Evolutionary conservation across 352 stramenopile species (phyloP), one percentile per base, ranked within the genome.

Genomic region (Halophytophthora polymorphica): DNA sequence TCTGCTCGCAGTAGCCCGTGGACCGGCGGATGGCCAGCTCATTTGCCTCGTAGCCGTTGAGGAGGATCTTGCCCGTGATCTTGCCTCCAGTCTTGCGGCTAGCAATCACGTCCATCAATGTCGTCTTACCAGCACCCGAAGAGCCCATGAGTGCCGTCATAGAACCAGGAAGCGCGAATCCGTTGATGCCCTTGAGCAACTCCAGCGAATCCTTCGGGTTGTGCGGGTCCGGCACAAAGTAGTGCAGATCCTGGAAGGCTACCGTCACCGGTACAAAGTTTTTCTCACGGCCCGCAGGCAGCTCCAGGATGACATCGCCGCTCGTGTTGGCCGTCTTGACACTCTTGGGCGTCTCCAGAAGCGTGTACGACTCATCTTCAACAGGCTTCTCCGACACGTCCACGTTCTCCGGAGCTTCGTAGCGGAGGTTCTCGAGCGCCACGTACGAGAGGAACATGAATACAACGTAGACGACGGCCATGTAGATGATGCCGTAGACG

Each of bases 41-140:
- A 21, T 28, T 54, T 0, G 51, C 63, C 2, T 58, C 38, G 52
- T 86, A 79, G 33, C 90, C 88, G 64, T 97, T 97, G 15, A 97
- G 44, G n/a, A 70, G 55, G 50, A 97, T 73, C 10, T 88, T 53
- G 25, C 89, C 88, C 23, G 56, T 67, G 48, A 95, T 77, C 13
- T 38, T 70, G 23, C 89, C 90, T 17, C 70, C 73, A 14, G 68
- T 86, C 62, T 97, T 97, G 40, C 90, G 69, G n/a, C 90, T 60
- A 7, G 89, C 83, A 37, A 98, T 86, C 2, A 97, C 88, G 69
- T 98, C 88, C 55, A 95, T 83, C 68, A 57, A 14, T 3, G 50
- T 57, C 31, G 50, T 58, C 29, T 58, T 58, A 14, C 51, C 51
- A 18, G 51, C 72, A 28, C 77, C 75, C 1, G 57, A 58, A 1